These are phyloP conservation scores for Lunularia cruciata DNA, from an alignment of 225 moss, liverwort and hornwort genomes.

Conservation along the genomic window DNA sequence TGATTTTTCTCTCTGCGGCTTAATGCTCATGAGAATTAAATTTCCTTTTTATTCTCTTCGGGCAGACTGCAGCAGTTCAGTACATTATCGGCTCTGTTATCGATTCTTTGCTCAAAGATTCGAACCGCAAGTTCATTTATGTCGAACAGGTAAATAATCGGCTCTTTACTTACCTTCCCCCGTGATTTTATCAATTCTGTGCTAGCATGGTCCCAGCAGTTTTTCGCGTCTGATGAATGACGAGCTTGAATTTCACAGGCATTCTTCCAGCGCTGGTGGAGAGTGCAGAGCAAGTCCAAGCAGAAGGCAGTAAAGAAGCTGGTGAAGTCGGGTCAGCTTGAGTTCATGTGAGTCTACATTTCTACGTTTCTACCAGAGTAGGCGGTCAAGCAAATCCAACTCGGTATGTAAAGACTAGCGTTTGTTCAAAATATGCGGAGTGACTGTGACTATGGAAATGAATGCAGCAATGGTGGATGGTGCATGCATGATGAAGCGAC, in stretches of 20 bases:
- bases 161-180: too few species aligned
- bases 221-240: not conserved
- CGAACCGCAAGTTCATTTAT: slow-evolving; percentile 87
- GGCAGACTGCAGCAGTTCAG: slow-evolving; percentile 89
- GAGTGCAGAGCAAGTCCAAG: slow-evolving; percentile 61
- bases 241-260: slow-evolving; percentile 54
- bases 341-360: slow-evolving; percentile 61
- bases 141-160: slow-evolving; percentile 69
- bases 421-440: not conserved
- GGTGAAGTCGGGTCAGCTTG: slow-evolving; percentile 62
- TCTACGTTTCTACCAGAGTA: too few species aligned
- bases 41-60: not conserved
- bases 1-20: too few species aligned
- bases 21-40: not conserved
- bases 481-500: slow-evolving; percentile 98
- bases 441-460: slow-evolving; percentile 8
- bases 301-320: slow-evolving; percentile 67
- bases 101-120: slow-evolving; percentile 57
- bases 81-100: slow-evolving; percentile 87
- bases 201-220: not conserved
- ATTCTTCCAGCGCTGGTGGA: slow-evolving; percentile 99
- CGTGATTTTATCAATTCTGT: not conserved
- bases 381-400: not conserved
- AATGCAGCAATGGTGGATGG: slow-evolving; percentile 82
- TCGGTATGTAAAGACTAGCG: not conserved